phyloP scores from a whole-genome alignment of 2,329 filamentous ascomycete species.

The Verticillium nonalfalfae region DNA sequence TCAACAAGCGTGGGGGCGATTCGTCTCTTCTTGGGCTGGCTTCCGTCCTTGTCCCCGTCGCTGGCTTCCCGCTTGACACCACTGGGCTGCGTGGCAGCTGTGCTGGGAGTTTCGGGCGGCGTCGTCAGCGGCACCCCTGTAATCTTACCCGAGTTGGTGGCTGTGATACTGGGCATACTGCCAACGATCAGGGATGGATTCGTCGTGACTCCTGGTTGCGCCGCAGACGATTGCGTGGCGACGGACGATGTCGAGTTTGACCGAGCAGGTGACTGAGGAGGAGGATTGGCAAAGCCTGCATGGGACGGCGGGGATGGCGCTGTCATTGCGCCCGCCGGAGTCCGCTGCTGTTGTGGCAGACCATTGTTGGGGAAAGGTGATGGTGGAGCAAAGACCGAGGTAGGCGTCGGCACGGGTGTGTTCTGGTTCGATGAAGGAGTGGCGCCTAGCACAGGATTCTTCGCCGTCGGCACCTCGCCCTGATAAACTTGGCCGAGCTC shows the following conservation, averaged over 20 bases:
- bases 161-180: conserved; percentile 69
- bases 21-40: conserved; percentile 60
- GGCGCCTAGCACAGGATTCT: conserved; percentile 32
- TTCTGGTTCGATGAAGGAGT: conserved; percentile 50
- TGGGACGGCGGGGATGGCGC: conserved; percentile 53
- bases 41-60: conserved; percentile 45
- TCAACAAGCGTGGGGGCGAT: conserved; percentile 61
- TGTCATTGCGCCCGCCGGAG: conserved; percentile 50
- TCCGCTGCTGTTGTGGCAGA: conserved; percentile 47
- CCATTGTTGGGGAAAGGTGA: conserved; percentile 46
- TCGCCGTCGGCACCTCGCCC: conserved; percentile 53
- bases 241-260: conserved; percentile 62
- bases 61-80: conserved; percentile 52
- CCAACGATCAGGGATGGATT: conserved; percentile 76
- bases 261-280: conserved; percentile 71
- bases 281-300: conserved; percentile 52
- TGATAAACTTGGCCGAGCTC: conserved; percentile 81
- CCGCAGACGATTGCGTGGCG: conserved; percentile 11
- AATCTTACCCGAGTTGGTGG: conserved; percentile 60
- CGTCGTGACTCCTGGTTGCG: conserved; percentile 52
- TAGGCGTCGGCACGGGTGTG: conserved; percentile 67
- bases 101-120: conserved; percentile 80
- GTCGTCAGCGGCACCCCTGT: conserved; percentile 71
- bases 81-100: conserved; percentile 29
- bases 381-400: conserved; percentile 53